phyloP scores from a whole-genome alignment of 1,284 basidiomycete genomes.

The Melampsora abietis-canadensis region DNA sequence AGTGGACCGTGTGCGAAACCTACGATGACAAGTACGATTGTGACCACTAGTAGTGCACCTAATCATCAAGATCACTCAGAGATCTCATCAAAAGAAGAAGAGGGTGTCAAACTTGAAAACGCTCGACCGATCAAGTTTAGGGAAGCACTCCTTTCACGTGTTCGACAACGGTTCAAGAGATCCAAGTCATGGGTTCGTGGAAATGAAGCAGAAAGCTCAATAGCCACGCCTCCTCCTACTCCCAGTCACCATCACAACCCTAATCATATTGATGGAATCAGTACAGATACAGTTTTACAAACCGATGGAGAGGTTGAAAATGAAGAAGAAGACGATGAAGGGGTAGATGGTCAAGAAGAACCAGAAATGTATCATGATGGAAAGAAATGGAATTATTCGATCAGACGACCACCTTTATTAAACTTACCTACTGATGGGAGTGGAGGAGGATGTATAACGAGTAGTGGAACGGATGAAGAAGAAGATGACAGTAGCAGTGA shows the following conservation, averaged over 20 bases:
- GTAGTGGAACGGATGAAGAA: no score
- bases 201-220: background rate
- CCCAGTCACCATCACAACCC: background rate
- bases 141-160: background rate
- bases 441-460: no score
- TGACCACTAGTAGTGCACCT: no score
- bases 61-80: no score
- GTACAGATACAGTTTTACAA: constrained; percentile 7
- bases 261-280: background rate
- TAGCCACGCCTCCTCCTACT: no score
- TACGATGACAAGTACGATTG: background rate
- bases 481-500: background rate
- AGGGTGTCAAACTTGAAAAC: background rate
- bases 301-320: constrained; percentile 13
- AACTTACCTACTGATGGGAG: no score
- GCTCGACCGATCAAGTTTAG: constrained; percentile 21
- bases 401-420: no score
- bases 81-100: no score
- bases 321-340: background rate
- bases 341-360: background rate
- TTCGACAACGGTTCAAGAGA: background rate
- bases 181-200: constrained; percentile 5
- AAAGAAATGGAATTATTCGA: constrained; percentile 15
- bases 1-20: background rate
- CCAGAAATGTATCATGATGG: constrained; percentile 39